phyloP scores from a whole-genome alignment of 1,284 basidiomycete species.

The Ustanciosporium gigantosporum region DNA sequence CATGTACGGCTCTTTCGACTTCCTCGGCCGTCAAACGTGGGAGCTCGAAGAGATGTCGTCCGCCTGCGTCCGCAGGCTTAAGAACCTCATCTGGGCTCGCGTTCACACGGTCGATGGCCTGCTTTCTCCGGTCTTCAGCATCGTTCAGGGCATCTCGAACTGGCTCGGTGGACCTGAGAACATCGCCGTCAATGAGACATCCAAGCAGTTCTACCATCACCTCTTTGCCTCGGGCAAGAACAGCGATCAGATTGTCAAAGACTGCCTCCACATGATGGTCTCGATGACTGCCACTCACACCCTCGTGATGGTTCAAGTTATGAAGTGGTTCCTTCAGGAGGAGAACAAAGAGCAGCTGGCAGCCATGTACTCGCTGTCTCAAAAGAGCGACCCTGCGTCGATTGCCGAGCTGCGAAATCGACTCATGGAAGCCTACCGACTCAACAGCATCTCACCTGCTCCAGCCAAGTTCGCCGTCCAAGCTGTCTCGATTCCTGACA shows the following conservation, averaged over 20 bases:
- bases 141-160: conserved; percentile 36
- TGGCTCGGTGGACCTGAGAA: conserved; percentile 36
- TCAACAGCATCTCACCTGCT: conserved; percentile 24
- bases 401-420: conserved; percentile 21
- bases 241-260: conserved; percentile 31
- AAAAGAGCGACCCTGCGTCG: conserved; percentile 19
- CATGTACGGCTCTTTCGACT: conserved; percentile 41
- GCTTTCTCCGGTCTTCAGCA: conserved; percentile 18
- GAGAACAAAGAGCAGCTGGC: conserved; percentile 21
- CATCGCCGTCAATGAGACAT: conserved; percentile 21
- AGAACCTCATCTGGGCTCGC: conserved; percentile 33
- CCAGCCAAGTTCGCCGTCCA: conserved; percentile 28
- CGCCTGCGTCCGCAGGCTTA: conserved; percentile 19
- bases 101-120: conserved; percentile 27
- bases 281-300: conserved; percentile 33
- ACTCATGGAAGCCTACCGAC: conserved; percentile 35
- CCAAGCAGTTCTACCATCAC: conserved; percentile 34
- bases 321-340: conserved; percentile 32
- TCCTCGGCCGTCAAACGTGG: conserved; percentile 35
- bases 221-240: conserved; percentile 31
- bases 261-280: conserved; percentile 35
- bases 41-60: conserved; percentile 29
- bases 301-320: conserved; percentile 29
- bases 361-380: conserved; percentile 17
- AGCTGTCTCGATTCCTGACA: conserved; percentile 14